These are phyloP conservation scores for Inonotus hispidus DNA, from an alignment of 1,284 basidiomycete species.

Conservation along the genomic window DNA sequence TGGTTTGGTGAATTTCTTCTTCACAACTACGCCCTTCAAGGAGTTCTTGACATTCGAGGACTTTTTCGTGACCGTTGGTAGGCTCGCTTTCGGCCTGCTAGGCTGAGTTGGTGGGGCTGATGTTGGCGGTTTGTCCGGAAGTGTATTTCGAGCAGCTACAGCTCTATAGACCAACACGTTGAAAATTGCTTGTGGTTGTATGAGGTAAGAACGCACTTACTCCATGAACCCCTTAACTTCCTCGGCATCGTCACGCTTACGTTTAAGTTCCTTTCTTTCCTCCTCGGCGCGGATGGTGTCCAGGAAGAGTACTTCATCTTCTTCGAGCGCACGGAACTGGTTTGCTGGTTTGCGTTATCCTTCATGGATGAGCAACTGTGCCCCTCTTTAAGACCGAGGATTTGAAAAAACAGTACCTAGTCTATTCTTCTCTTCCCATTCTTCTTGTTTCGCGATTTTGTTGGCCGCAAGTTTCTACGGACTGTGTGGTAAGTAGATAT, in stretches of 20 bases:
- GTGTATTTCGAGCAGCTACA: conserved; percentile 62
- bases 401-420: conserved; percentile 44
- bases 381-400: not conserved
- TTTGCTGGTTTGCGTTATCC: conserved; percentile 48
- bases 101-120: conserved; percentile 22
- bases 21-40: conserved; percentile 74
- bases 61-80: conserved; percentile 41
- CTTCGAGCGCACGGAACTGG: conserved; percentile 86
- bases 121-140: conserved; percentile 45
- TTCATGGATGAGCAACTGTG: conserved; percentile 15
- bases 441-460: conserved; percentile 86
- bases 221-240: conserved; percentile 77
- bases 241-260: conserved; percentile 73
- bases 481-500: conserved; percentile 16
- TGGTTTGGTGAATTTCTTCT: conserved; percentile 49
- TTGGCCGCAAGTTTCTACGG: conserved; percentile 76
- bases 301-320: conserved; percentile 87
- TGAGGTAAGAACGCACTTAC: conserved; percentile 35
- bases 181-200: conserved; percentile 19
- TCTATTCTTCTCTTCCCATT: conserved; percentile 92
- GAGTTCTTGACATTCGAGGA: conserved; percentile 38
- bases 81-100: conserved; percentile 23
- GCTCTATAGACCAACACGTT: conserved; percentile 42
- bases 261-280: conserved; percentile 66
- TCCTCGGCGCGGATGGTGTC: conserved; percentile 76